phyloP scores from a whole-genome alignment of 306 rosid species.

The Pachyrhizus erosus region DNA sequence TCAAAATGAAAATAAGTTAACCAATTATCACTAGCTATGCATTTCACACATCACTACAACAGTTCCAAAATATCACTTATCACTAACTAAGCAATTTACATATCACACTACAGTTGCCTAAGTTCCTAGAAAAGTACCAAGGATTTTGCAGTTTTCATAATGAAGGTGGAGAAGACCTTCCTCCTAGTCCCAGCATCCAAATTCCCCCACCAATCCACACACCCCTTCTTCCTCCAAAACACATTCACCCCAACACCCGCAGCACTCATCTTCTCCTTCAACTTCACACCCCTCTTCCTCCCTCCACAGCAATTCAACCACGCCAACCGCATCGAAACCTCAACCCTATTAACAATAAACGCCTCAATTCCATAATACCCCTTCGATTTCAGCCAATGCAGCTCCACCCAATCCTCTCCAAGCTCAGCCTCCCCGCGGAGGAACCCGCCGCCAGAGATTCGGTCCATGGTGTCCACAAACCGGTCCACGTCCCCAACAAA shows the following conservation, averaged over 20 bases:
- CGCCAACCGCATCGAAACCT: slow-evolving; percentile 82
- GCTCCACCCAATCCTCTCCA: slow-evolving; percentile 78
- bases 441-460: slow-evolving; percentile 65
- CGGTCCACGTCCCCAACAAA: slow-evolving; percentile 58
- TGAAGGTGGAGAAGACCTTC: slow-evolving; percentile 55
- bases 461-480: slow-evolving; percentile 72
- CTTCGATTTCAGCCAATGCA: slow-evolving; percentile 82
- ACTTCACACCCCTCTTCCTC: slow-evolving; percentile 74
- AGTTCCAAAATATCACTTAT: neutral
- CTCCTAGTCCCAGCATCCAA: slow-evolving; percentile 61
- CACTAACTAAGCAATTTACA: neutral
- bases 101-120: neutral
- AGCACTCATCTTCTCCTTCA: slow-evolving; percentile 73
- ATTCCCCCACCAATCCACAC: slow-evolving; percentile 85
- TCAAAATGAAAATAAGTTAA: neutral
- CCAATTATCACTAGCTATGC: neutral
- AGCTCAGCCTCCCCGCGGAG: slow-evolving; percentile 78
- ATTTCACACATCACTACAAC: neutral
- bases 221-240: slow-evolving; percentile 92
- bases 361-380: slow-evolving; percentile 82
- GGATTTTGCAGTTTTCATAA: slow-evolving; percentile 69
- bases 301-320: slow-evolving; percentile 69
- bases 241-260: slow-evolving; percentile 66
- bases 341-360: slow-evolving; percentile 75
- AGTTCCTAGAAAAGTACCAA: slow-evolving; percentile 66